These are phyloP conservation scores for Acacia melanoxylon DNA, from an alignment of 306 rosid species.

Conservation along the genomic window DNA sequence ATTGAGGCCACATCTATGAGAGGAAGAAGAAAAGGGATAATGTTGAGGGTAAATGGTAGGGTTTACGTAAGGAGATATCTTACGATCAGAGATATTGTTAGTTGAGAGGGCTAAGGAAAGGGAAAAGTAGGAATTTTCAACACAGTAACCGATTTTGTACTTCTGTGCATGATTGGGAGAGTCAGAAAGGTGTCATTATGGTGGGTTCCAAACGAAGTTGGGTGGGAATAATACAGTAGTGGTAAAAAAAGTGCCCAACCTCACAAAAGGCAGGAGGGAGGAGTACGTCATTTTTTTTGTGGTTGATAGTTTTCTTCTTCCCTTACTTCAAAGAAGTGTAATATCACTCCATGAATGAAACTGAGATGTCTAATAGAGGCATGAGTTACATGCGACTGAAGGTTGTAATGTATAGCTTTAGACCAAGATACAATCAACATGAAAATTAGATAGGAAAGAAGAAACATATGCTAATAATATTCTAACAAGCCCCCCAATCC, in stretches of 20 bases:
- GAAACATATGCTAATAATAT: too few species aligned
- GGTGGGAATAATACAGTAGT: neutral
- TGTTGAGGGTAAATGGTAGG: neutral
- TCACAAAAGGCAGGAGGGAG: neutral
- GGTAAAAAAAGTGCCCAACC: neutral
- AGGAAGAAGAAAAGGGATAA: neutral
- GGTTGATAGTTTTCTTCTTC: neutral
- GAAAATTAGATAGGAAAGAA: too few species aligned
- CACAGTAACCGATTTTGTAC: neutral
- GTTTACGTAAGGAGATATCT: neutral
- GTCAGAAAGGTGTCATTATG: neutral
- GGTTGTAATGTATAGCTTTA: neutral
- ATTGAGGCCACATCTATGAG: neutral
- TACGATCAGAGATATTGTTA: neutral
- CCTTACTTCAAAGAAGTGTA: neutral
- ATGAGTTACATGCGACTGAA: neutral
- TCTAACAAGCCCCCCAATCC: too few species aligned
- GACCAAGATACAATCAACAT: too few species aligned
- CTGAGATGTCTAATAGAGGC: neutral
- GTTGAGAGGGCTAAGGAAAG: neutral
- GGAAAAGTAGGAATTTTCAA: neutral
- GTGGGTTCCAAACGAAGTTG: neutral
- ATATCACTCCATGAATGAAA: neutral
- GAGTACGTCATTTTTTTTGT: neutral
- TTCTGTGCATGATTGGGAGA: neutral